Conservation (phyloP, 176 grass and related monocot species). For the Oryza brachyantha region DNA sequence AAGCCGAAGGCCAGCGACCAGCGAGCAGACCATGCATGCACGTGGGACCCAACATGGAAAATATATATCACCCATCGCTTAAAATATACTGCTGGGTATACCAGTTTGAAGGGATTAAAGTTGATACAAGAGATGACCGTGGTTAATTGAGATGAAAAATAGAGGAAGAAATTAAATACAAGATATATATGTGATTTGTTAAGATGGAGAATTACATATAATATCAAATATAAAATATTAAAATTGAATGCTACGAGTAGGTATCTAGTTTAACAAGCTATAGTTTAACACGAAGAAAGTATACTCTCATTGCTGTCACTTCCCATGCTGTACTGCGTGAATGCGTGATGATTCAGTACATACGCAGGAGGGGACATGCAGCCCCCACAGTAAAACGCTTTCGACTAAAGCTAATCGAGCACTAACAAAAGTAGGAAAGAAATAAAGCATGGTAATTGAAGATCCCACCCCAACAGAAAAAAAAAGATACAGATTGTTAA, state of each 20-base stretch:
- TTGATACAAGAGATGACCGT: no score
- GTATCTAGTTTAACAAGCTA: no score
- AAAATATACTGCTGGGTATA: no score
- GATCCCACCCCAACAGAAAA: conserved; percentile 7
- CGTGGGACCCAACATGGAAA: background rate
- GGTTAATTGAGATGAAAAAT: no score
- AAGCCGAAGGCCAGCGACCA: background rate
- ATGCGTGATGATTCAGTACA: background rate
- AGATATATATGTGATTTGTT: no score
- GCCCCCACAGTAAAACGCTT: conserved; percentile 29
- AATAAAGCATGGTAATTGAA: background rate
- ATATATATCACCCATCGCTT: no score
- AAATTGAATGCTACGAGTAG: no score
- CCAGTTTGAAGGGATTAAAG: no score
- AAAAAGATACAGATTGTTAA: background rate
- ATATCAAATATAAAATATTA: background rate
- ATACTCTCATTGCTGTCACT: background rate
- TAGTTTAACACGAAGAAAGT: no score
- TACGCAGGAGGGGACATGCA: background rate
- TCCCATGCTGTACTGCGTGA: background rate
- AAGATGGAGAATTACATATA: no score
- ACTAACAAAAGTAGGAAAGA: conserved; percentile 21
- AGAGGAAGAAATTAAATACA: no score
- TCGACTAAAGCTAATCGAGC: conserved; percentile 40
- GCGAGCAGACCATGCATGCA: background rate